Evolutionary conservation across 176 grass and related monocot genomes (phyloP), one percentile per base, ranked within the genome.

Genomic region (Aegilops speltoides): DNA sequence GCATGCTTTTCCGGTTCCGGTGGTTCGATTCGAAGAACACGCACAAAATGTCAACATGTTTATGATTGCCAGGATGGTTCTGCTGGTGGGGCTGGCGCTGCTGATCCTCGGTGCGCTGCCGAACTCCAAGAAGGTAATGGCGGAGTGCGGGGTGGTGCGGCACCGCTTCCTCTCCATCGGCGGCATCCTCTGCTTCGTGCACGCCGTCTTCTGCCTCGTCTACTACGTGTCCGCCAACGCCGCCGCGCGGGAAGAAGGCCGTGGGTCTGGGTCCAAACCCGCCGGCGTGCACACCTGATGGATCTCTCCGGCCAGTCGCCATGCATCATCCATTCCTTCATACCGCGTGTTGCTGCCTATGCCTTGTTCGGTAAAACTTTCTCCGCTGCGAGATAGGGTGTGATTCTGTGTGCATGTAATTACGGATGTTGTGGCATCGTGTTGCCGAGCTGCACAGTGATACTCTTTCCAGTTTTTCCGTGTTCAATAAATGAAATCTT

Each of bases 171-270:
- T 98, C 14, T 91, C 84, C 48, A 87, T 88, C 64, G 93, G 96
- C 33, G 93, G 91, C 71, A 90, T 94, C 73, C 81, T 95, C 81
- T 94, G 93, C 91, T 98, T 98, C 69, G 85, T 89, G 31, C 96
- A 98, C 88, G 91, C 70, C 2, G 40, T 91, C 57, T 79, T 98
- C 82, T 92, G 88, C 80, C 33, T 91, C 65, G 75, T 90, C 68
- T 95, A 95, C 79, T 98, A 92, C 89, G 91, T 90, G 73, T 98
- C 91, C 66, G 93, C 90, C 3, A 84, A 73, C 88, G 96, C 91
- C 54, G 79, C 89, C 0, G 63, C 20, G 17, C 65, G 64, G 68
- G 96, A 98, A 36, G 91, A 85, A 22, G 40, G 12, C 68, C 93
- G 54, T 32, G 28, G 12, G 17, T 2, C 73, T 32, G 28, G 12